Percentiles rank a stretch among this genome's conserved stretches.
Evolutionary conservation across 1,284 basidiomycete genomes (phyloP).

Genomic region (Fomitopsis schrenkii): DNA sequence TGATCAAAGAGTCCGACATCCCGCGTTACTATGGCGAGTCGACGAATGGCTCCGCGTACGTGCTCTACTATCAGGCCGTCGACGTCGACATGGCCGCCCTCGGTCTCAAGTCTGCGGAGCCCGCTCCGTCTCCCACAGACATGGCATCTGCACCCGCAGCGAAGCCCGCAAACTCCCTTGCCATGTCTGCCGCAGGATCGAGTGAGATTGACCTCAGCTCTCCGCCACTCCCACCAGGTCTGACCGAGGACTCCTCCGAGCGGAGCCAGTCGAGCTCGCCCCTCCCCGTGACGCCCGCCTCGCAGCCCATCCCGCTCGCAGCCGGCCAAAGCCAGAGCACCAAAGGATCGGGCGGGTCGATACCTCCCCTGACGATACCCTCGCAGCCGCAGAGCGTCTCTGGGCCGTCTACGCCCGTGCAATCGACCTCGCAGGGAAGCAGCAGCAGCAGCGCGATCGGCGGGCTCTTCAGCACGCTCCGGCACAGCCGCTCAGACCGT

Average conservation of each 20-base stretch:
- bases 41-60: slow-evolving; percentile 87
- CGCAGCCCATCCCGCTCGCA: slow-evolving; percentile 11
- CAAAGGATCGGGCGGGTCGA: slow-evolving; percentile 7
- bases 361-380: slow-evolving; percentile 9
- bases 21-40: slow-evolving; percentile 94
- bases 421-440: slow-evolving; percentile 2
- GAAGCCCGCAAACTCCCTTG: slow-evolving; percentile 13
- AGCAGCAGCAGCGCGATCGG: slow-evolving; percentile 12
- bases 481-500: slow-evolving; percentile 21
- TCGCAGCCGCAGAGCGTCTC: neutral
- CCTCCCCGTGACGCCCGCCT: slow-evolving; percentile 21
- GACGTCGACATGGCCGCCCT: slow-evolving; percentile 75
- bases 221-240: slow-evolving; percentile 47
- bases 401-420: slow-evolving; percentile 3
- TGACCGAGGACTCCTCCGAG: slow-evolving; percentile 35
- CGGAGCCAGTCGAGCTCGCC: slow-evolving; percentile 26
- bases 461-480: slow-evolving; percentile 23
- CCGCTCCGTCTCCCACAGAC: slow-evolving; percentile 15
- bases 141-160: slow-evolving; percentile 20
- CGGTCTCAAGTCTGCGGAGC: slow-evolving; percentile 46
- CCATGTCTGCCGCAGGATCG: neutral
- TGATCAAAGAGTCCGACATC: slow-evolving; percentile 88
- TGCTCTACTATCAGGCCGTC: slow-evolving; percentile 94
- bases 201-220: slow-evolving; percentile 15
- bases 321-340: neutral